A percentile compares a stretch with the other conserved stretches of the same genome.
phyloP scores from a whole-genome alignment of 1,139 yeast genomes.

The Sugiyamaella neomexicana region DNA sequence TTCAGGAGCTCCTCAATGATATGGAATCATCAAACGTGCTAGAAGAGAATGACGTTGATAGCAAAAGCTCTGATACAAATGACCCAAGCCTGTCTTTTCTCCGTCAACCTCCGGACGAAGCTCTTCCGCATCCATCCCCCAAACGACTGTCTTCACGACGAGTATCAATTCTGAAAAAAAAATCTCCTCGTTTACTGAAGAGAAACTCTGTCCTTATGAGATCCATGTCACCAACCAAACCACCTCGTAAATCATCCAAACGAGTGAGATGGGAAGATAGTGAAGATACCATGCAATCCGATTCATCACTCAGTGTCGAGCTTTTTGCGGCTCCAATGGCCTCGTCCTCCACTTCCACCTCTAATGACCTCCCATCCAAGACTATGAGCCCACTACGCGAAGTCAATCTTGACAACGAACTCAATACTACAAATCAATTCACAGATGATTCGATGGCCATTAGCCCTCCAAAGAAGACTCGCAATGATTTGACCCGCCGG shows the following conservation, averaged over 20 bases:
- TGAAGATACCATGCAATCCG: slow-evolving; percentile 2
- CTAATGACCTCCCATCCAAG: neutral
- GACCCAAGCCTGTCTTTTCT: slow-evolving; percentile 6
- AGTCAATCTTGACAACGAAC: slow-evolving; percentile 5
- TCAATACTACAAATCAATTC: slow-evolving; percentile 10
- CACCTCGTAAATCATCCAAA: slow-evolving; percentile 29
- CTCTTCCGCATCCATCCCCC: slow-evolving; percentile 5
- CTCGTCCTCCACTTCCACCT: too few relatives aligned
- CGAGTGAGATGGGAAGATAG: slow-evolving; percentile 36
- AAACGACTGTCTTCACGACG: slow-evolving; percentile 12
- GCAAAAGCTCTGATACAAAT: neutral
- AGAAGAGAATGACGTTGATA: too few relatives aligned
- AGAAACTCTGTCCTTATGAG: slow-evolving; percentile 25
- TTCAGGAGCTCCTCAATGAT: slow-evolving; percentile 6
- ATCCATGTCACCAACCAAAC: slow-evolving; percentile 25
- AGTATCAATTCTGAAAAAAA: slow-evolving; percentile 18
- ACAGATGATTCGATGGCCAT: neutral
- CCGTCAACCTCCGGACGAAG: slow-evolving; percentile 3
- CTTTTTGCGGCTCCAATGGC: slow-evolving; percentile 7
- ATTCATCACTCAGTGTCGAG: slow-evolving; percentile 5
- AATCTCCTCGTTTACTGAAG: slow-evolving; percentile 22
- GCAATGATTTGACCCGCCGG: slow-evolving; percentile 29
- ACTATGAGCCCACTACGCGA: slow-evolving; percentile 18
- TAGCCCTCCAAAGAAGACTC: slow-evolving; percentile 18
- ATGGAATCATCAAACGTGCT: slow-evolving; percentile 3